A percentile compares a stretch with the other conserved stretches of the same genome.
phyloP scores from a whole-genome alignment of 305 asterid species.

The Fraxinus greggii region DNA sequence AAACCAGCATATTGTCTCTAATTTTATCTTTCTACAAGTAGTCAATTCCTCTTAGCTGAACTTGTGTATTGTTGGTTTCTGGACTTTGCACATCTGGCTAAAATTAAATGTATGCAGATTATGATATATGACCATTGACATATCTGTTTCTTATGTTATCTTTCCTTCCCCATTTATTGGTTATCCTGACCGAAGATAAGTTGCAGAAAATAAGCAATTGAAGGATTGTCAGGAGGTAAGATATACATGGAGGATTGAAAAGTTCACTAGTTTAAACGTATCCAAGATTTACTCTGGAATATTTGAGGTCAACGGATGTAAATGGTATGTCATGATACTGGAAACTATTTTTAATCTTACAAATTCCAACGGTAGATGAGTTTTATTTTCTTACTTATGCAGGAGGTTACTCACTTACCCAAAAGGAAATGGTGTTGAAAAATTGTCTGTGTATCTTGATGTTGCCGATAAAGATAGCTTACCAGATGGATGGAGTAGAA shows the following conservation, averaged over 20 bases:
- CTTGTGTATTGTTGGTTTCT: background rate
- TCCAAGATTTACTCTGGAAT: conserved; percentile 21
- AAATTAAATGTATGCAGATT: background rate
- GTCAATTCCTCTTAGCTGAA: background rate
- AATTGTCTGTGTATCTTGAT: conserved; percentile 25
- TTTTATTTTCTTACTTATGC: background rate
- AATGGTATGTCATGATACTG: conserved; percentile 14
- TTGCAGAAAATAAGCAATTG: background rate
- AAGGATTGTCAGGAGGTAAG: conserved; percentile 20
- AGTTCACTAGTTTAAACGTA: conserved; percentile 17
- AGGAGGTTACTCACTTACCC: conserved; percentile 27
- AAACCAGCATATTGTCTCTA: background rate
- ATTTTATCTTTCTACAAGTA: background rate
- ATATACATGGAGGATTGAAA: conserved; percentile 28
- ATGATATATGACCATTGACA: background rate
- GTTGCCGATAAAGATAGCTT: conserved; percentile 35
- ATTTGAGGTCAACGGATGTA: conserved; percentile 20
- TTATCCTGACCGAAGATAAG: background rate
- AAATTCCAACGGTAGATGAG: background rate
- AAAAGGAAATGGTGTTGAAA: conserved; percentile 26
- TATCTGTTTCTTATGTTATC: background rate
- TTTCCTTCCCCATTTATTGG: background rate
- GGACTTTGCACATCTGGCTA: background rate
- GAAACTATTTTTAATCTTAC: background rate
- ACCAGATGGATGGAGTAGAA: conserved; percentile 62